Conservation (phyloP, 805 yeast genomes). For the Candida bentonensis region DNA sequence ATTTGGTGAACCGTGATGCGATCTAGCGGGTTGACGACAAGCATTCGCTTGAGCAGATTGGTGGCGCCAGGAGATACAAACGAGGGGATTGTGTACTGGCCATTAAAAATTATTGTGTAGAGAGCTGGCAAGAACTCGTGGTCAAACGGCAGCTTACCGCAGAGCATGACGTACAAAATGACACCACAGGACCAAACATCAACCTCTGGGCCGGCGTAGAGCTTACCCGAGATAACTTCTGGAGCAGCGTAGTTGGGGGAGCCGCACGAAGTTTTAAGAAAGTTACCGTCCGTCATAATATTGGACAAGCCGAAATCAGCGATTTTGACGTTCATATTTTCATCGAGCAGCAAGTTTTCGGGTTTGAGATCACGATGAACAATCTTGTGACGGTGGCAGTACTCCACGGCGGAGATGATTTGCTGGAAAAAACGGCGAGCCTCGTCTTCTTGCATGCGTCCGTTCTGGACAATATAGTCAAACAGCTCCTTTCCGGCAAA, state of each 20-base stretch:
- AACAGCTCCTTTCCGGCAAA: conserved; percentile 93
- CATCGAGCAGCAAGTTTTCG: conserved; percentile 80
- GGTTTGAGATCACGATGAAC: conserved; percentile 96
- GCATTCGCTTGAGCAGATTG: conserved; percentile 69
- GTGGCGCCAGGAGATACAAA: conserved; percentile 79
- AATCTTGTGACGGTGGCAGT: conserved; percentile 91
- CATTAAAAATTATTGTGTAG: conserved; percentile 83
- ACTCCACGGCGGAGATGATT: conserved; percentile 90
- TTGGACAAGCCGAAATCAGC: conserved; percentile 93
- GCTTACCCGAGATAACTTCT: conserved; percentile 85
- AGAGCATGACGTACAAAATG: conserved; percentile 84
- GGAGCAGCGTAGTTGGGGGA: conserved; percentile 98
- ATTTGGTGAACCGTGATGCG: conserved; percentile 88
- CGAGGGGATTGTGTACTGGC: conserved; percentile 83
- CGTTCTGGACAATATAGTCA: conserved; percentile 89
- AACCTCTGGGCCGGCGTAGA: conserved; percentile 96
- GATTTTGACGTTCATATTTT: conserved; percentile 79
- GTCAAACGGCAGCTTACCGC: conserved; percentile 91
- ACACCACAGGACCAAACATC: conserved; percentile 98
- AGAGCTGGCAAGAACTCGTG: conserved; percentile 92
- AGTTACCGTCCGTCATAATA: conserved; percentile 96
- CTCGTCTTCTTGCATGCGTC: conserved; percentile 82
- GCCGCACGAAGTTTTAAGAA: conserved; percentile 88
- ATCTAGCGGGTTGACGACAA: conserved; percentile 86
- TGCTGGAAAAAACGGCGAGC: conserved; percentile 92